These are phyloP conservation scores for Globisporangium canariense DNA, from an alignment of 352 stramenopile genomes.

Conservation along the genomic window DNA sequence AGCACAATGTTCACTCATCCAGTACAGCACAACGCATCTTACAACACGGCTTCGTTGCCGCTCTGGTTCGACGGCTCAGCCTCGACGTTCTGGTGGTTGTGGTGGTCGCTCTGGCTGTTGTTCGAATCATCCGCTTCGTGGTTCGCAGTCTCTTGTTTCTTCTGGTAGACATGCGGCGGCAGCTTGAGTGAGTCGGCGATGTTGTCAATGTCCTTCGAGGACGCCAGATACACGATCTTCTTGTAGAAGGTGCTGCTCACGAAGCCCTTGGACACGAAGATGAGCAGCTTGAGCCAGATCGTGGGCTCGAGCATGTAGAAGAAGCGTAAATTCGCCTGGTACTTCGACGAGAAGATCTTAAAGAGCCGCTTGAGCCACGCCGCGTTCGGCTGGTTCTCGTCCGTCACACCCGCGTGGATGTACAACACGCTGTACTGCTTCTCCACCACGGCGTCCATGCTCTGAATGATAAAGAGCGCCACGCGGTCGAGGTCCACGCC, in stretches of 20 bases:
- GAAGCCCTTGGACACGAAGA: constrained; percentile 69
- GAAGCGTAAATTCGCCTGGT: constrained; percentile 58
- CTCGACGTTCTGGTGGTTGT: too few relatives aligned
- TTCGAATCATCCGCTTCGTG: not conserved
- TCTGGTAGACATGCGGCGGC: constrained; percentile 38
- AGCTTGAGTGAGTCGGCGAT: constrained; percentile 47
- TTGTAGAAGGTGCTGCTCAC: constrained; percentile 60
- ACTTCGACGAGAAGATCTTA: constrained; percentile 50
- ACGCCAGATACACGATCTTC: constrained; percentile 73
- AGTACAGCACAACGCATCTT: constrained; percentile 7
- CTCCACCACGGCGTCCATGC: constrained; percentile 57
- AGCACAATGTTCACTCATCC: not conserved
- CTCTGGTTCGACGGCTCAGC: constrained; percentile 2
- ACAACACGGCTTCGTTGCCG: not conserved
- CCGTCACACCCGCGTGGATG: constrained; percentile 41
- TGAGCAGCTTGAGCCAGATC: constrained; percentile 67
- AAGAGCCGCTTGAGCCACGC: constrained; percentile 74
- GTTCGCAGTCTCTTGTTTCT: not conserved
- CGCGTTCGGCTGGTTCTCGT: constrained; percentile 51
- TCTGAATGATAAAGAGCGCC: constrained; percentile 66
- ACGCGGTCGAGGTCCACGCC: constrained; percentile 64
- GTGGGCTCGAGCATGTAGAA: constrained; percentile 80
- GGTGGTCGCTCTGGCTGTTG: not conserved
- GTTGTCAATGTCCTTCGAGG: constrained; percentile 42
- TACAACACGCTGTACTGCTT: constrained; percentile 69